Evolutionary conservation across 345 rosid genomes (phyloP).

Genomic region (Leavenworthia alabamica): DNA sequence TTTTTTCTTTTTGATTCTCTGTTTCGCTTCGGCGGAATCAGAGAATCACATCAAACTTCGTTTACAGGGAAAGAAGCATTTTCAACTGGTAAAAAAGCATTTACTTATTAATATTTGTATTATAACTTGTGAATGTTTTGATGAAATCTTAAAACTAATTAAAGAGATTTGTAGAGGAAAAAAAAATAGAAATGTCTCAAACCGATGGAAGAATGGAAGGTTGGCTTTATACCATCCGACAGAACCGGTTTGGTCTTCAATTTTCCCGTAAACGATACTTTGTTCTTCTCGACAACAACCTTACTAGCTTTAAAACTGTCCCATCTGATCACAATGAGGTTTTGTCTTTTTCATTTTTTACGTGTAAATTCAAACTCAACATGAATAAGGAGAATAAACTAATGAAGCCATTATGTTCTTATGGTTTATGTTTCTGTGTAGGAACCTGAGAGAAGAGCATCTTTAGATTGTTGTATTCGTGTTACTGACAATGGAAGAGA

Average conservation of each 20-base stretch:
- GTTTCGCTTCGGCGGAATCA: constrained; percentile 59
- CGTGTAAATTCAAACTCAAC: too few species aligned
- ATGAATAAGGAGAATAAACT: not conserved
- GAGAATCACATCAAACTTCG: constrained; percentile 43
- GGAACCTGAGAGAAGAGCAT: constrained; percentile 72
- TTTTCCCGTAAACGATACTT: constrained; percentile 75
- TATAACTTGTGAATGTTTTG: too few species aligned
- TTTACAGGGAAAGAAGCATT: constrained; percentile 23
- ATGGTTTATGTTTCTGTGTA: constrained; percentile 9
- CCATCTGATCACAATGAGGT: constrained; percentile 62
- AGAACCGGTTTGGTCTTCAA: constrained; percentile 69
- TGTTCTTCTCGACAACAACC: constrained; percentile 52
- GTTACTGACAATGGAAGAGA: constrained; percentile 92
- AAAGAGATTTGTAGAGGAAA: too few species aligned
- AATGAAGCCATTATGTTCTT: constrained; percentile 1
- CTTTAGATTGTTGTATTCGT: constrained; percentile 62
- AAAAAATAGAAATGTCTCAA: constrained; percentile 35
- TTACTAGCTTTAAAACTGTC: constrained; percentile 52
- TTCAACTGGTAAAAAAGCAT: not conserved
- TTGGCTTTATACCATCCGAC: constrained; percentile 74
- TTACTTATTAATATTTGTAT: too few species aligned
- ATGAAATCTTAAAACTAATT: too few species aligned
- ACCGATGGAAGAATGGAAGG: constrained; percentile 71
- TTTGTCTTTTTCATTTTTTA: not conserved
- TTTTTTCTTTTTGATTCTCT: constrained; percentile 53